These are phyloP conservation scores for Pelargonium citronellum DNA, from an alignment of 441 rosid genomes.

Conservation along the genomic window DNA sequence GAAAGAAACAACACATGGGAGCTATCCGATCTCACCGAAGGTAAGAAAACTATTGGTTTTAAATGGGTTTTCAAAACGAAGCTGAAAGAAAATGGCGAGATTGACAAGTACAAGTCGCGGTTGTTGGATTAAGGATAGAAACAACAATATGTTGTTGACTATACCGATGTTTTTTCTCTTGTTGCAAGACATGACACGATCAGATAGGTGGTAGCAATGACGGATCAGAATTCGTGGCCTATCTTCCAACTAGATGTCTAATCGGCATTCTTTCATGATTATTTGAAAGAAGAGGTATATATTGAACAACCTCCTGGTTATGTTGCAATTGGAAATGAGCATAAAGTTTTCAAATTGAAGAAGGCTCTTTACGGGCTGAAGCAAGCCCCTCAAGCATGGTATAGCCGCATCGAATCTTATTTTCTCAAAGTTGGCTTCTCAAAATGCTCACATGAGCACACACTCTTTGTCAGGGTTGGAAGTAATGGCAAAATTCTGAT, in stretches of 20 bases:
- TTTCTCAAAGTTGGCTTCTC: neutral
- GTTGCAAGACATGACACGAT: neutral
- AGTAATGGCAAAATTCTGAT: too few relatives aligned
- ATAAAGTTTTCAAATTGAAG: neutral
- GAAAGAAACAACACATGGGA: neutral
- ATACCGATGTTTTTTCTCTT: neutral
- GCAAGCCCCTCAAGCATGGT: neutral
- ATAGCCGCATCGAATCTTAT: neutral
- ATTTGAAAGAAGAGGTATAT: neutral
- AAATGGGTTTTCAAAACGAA: neutral
- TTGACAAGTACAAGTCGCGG: neutral
- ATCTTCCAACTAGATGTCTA: constrained; percentile 2
- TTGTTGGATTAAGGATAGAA: constrained; percentile 16
- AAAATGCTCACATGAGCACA: neutral
- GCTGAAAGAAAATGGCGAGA: neutral
- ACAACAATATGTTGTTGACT: constrained; percentile 6
- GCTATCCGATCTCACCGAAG: neutral
- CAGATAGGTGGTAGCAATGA: neutral
- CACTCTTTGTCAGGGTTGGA: neutral
- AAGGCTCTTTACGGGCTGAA: neutral
- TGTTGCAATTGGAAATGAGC: neutral
- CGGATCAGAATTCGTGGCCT: neutral
- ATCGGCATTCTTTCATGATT: neutral
- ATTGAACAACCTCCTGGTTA: constrained; percentile 13
- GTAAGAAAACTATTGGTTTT: neutral